A percentile compares a stretch with the other conserved stretches of the same genome.
These are phyloP conservation scores for Rhytidiadelphus loreus DNA, from an alignment of 225 moss, liverwort and hornwort genomes.

Conservation along the genomic window DNA sequence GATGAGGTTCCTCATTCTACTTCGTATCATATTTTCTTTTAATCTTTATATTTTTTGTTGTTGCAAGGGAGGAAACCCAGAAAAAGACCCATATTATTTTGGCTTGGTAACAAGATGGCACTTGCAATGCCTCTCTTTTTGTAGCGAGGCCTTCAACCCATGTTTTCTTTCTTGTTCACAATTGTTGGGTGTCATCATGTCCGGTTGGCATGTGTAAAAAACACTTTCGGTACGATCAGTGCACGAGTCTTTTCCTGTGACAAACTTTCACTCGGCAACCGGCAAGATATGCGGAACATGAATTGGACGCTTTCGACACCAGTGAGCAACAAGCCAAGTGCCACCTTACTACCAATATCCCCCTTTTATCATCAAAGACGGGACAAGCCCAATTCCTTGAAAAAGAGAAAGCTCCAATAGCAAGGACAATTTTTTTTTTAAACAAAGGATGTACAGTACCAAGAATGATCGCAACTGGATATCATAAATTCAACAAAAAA, in stretches of 20 bases:
- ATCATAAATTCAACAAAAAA: neutral
- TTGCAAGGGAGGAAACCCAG: neutral
- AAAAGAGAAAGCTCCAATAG: rapidly evolving
- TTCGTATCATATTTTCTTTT: neutral
- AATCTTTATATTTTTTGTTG: neutral
- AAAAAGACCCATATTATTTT: neutral
- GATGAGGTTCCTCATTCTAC: no score
- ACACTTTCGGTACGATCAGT: neutral
- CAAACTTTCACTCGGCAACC: neutral
- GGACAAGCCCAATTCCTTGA: neutral
- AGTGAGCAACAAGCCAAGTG: neutral
- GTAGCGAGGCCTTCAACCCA: neutral
- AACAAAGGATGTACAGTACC: rapidly evolving
- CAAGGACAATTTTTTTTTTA: neutral
- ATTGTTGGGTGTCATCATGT: neutral
- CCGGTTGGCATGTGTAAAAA: neutral
- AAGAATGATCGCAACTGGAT: neutral
- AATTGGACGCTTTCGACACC: neutral
- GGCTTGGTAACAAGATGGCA: neutral
- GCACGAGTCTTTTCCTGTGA: neutral
- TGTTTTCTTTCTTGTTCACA: neutral
- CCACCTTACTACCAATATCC: neutral
- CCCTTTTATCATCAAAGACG: neutral
- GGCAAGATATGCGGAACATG: neutral
- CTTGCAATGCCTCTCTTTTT: neutral